phyloP scores from a whole-genome alignment of 768 basidiomycete genomes.

The Lactifluus hygrophoroides region DNA sequence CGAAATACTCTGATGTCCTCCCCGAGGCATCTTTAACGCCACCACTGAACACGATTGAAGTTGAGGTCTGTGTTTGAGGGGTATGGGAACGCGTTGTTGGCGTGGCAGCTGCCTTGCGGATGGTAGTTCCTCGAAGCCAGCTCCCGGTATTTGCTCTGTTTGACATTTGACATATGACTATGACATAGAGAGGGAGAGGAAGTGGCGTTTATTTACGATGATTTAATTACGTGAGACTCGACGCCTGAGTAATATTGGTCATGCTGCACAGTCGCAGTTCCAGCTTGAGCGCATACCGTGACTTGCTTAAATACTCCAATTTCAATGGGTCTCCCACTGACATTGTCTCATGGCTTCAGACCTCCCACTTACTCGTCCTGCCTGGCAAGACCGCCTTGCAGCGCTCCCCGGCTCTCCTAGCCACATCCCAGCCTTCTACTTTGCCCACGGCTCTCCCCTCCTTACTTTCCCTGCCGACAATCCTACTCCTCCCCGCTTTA shows the following conservation, averaged over 20 bases:
- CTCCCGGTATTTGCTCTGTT: conserved; percentile 17
- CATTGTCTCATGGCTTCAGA: neutral
- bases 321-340: no score
- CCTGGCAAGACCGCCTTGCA: conserved; percentile 48
- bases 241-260: no score
- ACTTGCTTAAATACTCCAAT: no score
- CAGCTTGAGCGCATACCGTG: no score
- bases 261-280: no score
- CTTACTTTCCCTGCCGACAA: conserved; percentile 31
- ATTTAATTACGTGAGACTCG: neutral
- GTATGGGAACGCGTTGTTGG: conserved; percentile 54
- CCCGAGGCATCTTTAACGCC: conserved; percentile 85
- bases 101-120: conserved; percentile 53
- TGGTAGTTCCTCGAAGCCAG: conserved; percentile 57
- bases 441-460: conserved; percentile 59
- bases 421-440: conserved; percentile 71
- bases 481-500: neutral
- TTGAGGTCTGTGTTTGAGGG: conserved; percentile 62
- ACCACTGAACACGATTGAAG: conserved; percentile 67
- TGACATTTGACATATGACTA: no score
- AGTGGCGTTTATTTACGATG: neutral
- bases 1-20: conserved; percentile 72
- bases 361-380: conserved; percentile 31
- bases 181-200: no score
- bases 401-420: conserved; percentile 46